These are phyloP conservation scores for Pisolithus orientalis DNA, from an alignment of 768 basidiomycete species.

Conservation along the genomic window DNA sequence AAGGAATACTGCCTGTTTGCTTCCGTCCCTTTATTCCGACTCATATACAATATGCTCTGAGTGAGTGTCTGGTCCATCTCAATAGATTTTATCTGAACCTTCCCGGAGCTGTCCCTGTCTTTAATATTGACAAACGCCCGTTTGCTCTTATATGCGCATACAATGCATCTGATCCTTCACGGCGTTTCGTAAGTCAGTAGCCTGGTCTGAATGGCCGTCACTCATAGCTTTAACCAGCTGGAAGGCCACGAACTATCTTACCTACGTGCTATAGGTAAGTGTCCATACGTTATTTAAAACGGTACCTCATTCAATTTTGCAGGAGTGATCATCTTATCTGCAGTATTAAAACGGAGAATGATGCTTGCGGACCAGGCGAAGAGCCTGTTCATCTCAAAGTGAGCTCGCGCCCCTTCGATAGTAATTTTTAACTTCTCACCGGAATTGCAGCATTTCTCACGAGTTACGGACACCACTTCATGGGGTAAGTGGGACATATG, in stretches of 20 bases:
- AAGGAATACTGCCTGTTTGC: slow-evolving; percentile 78
- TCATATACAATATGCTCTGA: slow-evolving; percentile 81
- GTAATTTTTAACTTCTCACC: slow-evolving; percentile 7
- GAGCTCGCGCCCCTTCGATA: slow-evolving; percentile 13
- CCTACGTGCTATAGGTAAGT: slow-evolving; percentile 76
- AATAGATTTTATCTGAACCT: slow-evolving; percentile 6
- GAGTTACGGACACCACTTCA: slow-evolving; percentile 89
- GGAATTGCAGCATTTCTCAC: slow-evolving; percentile 66
- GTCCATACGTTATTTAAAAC: not conserved
- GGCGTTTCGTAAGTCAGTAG: slow-evolving; percentile 59
- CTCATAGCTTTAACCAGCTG: slow-evolving; percentile 40
- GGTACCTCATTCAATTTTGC: slow-evolving; percentile 1
- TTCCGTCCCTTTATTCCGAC: slow-evolving; percentile 77
- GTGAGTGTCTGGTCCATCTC: slow-evolving; percentile 38
- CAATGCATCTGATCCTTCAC: slow-evolving; percentile 74
- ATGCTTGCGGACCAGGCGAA: slow-evolving; percentile 93
- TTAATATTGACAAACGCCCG: slow-evolving; percentile 87
- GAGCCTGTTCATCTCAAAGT: slow-evolving; percentile 90
- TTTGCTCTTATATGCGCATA: slow-evolving; percentile 90
- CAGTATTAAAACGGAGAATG: slow-evolving; percentile 89
- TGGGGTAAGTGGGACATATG: slow-evolving; percentile 46
- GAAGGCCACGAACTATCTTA: slow-evolving; percentile 91
- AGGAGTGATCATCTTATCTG: slow-evolving; percentile 90
- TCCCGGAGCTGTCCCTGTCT: slow-evolving; percentile 75
- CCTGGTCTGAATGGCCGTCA: not conserved